These are phyloP conservation scores for Coemansia sp. DNA, from an alignment of 192 early-diverging fungal genomes.

Conservation along the genomic window DNA sequence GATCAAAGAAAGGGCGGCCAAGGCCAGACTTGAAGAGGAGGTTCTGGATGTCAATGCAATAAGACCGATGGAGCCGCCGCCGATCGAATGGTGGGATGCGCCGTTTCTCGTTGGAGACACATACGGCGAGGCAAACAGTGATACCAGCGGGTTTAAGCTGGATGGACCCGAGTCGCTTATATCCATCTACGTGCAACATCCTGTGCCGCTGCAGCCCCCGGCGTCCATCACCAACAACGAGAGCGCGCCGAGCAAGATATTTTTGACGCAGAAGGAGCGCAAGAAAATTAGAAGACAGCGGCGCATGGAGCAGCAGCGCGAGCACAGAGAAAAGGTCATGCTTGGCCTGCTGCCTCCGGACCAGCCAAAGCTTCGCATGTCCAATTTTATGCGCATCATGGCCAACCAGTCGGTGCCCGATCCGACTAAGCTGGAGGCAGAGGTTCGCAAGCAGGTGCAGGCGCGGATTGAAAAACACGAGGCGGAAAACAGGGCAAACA, in stretches of 20 bases:
- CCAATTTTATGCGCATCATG: slow-evolving; percentile 93
- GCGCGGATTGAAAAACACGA: slow-evolving; percentile 76
- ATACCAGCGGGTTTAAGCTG: slow-evolving; percentile 39
- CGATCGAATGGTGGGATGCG: slow-evolving; percentile 97
- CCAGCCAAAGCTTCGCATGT: slow-evolving; percentile 84
- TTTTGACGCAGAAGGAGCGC: slow-evolving; percentile 63
- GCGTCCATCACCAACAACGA: slow-evolving; percentile 19
- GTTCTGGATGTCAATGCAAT: slow-evolving; percentile 42
- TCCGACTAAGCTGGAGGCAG: slow-evolving; percentile 90
- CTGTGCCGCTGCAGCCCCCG: slow-evolving; percentile 35
- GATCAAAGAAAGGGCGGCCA: slow-evolving; percentile 29
- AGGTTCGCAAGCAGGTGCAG: slow-evolving; percentile 84
- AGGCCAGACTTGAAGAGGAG: slow-evolving; percentile 36
- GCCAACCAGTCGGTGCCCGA: slow-evolving; percentile 94
- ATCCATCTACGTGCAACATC: slow-evolving; percentile 38
- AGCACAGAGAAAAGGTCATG: slow-evolving; percentile 92
- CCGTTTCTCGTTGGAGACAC: slow-evolving; percentile 67
- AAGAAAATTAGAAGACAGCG: slow-evolving; percentile 91
- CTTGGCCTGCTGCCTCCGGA: slow-evolving; percentile 90
- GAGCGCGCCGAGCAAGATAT: slow-evolving; percentile 27
- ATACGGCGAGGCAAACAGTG: too few species aligned
- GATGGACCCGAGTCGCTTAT: slow-evolving; percentile 57
- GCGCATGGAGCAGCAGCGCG: slow-evolving; percentile 78
- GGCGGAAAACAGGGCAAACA: slow-evolving; percentile 75
- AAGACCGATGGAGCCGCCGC: slow-evolving; percentile 65